Evolutionary conservation across 163 green algal genomes (phyloP), one percentile per base, ranked within the genome.

Genomic region (Chlorella variabilis): DNA sequence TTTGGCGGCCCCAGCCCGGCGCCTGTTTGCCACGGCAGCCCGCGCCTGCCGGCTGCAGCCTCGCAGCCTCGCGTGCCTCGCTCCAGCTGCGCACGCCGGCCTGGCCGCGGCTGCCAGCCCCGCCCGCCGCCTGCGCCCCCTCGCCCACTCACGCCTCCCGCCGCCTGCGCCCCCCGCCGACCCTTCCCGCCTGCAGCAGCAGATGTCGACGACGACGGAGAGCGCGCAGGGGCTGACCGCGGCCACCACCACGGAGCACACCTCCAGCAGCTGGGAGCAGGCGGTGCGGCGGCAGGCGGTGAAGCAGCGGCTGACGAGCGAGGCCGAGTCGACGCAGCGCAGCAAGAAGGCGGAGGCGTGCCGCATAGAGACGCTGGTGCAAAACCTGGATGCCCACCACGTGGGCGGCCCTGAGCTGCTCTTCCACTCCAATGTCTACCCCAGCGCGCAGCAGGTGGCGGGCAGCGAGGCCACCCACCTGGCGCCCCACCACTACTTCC

Each of bases 221-320:
- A 77, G 65, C 27, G 49, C 74, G 39, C 63, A 49, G 70, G 51
- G 34, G 27, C 27, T 77, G 48, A 83, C 61, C 0, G 61, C 71
- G 2, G 54, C 27, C 65, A 83, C 61, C 58, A 80, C 74, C 39
- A 80, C 74, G 15, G 71, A 68, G 34, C 51, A 79, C 49, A 77
- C 49, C 34, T 77, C 80, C 23, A 81, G 62, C 61, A 82, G 71
- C 62, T 79, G 63, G 74, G 81, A 86, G 73, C 66, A 76, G 70
- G 45, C 81, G 36, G 62, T 70, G 33, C 73, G 75, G 62, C 81
- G 74, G 63, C 77, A 77, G 70, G 58, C 48, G 13, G 73, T 56
- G 48, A 81, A 81, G 51, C 70, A 76, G 49, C 80, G 66, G 17
- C 80, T 73, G 51, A 20, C 36, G 6, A 59, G 17, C 6, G 54